Evolutionary conservation across 805 yeast species (phyloP).

Genomic region (Candida oleophila): DNA sequence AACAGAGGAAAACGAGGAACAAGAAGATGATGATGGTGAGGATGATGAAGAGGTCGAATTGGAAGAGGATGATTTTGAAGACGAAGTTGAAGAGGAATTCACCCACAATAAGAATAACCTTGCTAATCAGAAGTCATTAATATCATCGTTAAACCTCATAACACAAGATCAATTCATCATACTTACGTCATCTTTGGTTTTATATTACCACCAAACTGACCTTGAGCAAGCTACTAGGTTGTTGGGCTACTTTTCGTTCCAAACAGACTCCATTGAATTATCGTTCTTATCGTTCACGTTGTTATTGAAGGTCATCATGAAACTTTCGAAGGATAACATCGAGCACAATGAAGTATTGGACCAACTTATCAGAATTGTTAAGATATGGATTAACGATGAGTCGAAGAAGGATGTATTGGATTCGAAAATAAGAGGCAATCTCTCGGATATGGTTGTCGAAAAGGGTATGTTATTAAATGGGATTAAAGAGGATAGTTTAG

Average conservation of each 20-base stretch:
- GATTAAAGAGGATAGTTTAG: slow-evolving; percentile 12
- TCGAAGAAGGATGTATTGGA: slow-evolving; percentile 17
- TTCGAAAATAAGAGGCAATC: slow-evolving; percentile 20
- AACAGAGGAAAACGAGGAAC: not conserved
- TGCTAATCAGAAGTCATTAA: slow-evolving; percentile 19
- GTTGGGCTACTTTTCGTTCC: slow-evolving; percentile 22
- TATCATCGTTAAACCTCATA: slow-evolving; percentile 30
- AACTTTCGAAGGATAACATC: slow-evolving; percentile 14
- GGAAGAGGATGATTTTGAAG: slow-evolving; percentile 1
- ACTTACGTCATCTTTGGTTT: slow-evolving; percentile 24
- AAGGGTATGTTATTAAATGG: slow-evolving; percentile 35
- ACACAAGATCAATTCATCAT: slow-evolving; percentile 35
- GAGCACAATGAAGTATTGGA: slow-evolving; percentile 27
- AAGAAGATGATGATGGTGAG: slow-evolving; percentile 5
- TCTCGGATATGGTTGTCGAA: slow-evolving; percentile 28
- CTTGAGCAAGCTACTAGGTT: slow-evolving; percentile 18
- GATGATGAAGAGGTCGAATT: slow-evolving; percentile 6
- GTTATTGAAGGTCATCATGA: slow-evolving; percentile 21
- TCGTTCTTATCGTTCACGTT: slow-evolving; percentile 33
- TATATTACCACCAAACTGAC: slow-evolving; percentile 18
- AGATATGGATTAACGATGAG: slow-evolving; percentile 31
- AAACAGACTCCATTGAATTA: slow-evolving; percentile 14
- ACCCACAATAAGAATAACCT: slow-evolving; percentile 3
- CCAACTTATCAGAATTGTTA: slow-evolving; percentile 20
- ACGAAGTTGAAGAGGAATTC: not conserved